These are phyloP conservation scores for Clonostachys solani DNA, from an alignment of 2,329 filamentous ascomycete genomes.

Conservation along the genomic window DNA sequence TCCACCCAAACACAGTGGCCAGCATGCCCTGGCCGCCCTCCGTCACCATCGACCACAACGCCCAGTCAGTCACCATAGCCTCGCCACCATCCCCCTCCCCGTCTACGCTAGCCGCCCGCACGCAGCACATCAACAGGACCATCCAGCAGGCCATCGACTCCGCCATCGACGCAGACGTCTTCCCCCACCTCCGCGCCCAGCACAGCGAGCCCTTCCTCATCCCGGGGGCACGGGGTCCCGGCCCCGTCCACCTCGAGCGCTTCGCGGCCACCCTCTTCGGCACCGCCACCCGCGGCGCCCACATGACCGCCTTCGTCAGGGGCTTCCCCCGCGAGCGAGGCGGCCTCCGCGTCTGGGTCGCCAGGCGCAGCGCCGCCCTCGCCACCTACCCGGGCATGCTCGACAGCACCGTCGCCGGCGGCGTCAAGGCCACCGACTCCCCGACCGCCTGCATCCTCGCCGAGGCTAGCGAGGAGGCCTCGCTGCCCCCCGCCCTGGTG, in stretches of 20 bases:
- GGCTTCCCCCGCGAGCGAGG: slow-evolving; percentile 20
- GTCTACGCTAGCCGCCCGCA: slow-evolving; percentile 4
- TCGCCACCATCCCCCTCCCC: slow-evolving; percentile 12
- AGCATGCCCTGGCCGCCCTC: slow-evolving; percentile 40
- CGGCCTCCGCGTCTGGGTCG: slow-evolving; percentile 58
- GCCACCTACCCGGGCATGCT: slow-evolving; percentile 71
- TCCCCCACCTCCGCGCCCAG: slow-evolving; percentile 28
- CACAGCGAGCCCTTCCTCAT: slow-evolving; percentile 39
- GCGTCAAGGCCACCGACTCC: slow-evolving; percentile 62
- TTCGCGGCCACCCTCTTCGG: slow-evolving; percentile 62
- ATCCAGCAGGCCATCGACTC: slow-evolving; percentile 32
- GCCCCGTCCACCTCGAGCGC: slow-evolving; percentile 48
- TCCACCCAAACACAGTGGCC: slow-evolving; percentile 37
- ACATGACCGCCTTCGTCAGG: slow-evolving; percentile 59
- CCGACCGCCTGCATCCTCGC: slow-evolving; percentile 66
- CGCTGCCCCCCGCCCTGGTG: slow-evolving; percentile 22
- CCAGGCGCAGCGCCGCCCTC: slow-evolving; percentile 61
- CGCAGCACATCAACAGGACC: slow-evolving; percentile 24
- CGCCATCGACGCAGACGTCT: slow-evolving; percentile 26
- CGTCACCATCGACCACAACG: slow-evolving; percentile 26
- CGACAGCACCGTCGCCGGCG: slow-evolving; percentile 78
- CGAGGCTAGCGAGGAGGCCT: slow-evolving; percentile 71
- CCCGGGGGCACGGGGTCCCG: slow-evolving; percentile 24
- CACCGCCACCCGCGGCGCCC: slow-evolving; percentile 59
- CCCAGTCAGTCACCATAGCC: slow-evolving; percentile 23